Conservation (phyloP, 2,329 filamentous ascomycete genomes). For the Fusarium coffeatum region DNA sequence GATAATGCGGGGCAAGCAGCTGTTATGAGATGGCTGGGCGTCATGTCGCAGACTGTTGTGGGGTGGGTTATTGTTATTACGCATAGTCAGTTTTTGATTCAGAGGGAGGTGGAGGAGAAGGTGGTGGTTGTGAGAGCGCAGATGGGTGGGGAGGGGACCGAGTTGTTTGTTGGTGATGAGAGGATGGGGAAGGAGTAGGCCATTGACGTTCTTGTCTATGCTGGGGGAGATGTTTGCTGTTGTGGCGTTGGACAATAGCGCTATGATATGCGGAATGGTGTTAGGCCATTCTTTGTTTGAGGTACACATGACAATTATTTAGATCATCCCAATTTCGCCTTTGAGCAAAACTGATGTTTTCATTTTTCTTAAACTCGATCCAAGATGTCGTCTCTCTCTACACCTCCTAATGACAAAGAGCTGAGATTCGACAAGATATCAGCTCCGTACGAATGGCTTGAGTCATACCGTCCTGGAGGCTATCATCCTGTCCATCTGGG, state of each 20-base stretch:
- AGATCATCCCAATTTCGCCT: rapidly evolving
- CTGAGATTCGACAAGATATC: neutral
- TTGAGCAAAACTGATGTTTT: rapidly evolving
- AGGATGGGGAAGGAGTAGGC: neutral
- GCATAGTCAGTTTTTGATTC: conserved; percentile 33
- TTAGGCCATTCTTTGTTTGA: neutral
- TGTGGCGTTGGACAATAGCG: neutral
- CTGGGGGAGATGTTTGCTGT: neutral
- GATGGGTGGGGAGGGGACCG: conserved; percentile 31
- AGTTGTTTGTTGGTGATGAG: neutral
- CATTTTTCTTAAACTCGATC: too few relatives aligned
- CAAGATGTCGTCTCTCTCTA: neutral
- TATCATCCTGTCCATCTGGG: neutral
- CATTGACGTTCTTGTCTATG: too few relatives aligned
- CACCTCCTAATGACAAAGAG: neutral
- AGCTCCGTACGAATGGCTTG: neutral
- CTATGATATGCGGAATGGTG: neutral
- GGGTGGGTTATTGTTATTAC: conserved; percentile 39
- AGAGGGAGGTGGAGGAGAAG: conserved; percentile 25
- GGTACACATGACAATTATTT: neutral
- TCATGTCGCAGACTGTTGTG: conserved; percentile 22
- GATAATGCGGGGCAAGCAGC: conserved; percentile 35
- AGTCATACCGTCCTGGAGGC: neutral
- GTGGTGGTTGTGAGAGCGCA: conserved; percentile 19
- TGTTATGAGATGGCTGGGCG: conserved; percentile 27